Evolutionary conservation across 2,329 filamentous ascomycete species (phyloP).

Genomic region (Trichophyton mentagrophytes): DNA sequence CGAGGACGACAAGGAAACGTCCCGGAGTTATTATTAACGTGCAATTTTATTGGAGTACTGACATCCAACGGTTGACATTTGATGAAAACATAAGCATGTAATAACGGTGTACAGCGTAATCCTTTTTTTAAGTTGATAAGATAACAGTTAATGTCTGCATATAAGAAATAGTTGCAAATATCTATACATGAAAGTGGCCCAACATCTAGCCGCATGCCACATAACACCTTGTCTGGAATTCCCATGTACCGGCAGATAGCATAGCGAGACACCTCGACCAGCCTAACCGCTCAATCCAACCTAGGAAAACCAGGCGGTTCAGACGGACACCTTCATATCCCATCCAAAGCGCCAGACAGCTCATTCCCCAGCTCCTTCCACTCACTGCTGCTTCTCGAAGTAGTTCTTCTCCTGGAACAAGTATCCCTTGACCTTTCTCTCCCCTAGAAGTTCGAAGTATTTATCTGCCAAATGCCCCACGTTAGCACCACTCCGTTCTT

Average conservation of each 20-base stretch:
- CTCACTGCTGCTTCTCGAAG: slow-evolving; percentile 30
- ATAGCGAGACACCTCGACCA: too few relatives aligned
- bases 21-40: neutral
- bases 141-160: neutral
- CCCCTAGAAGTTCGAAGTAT: slow-evolving; percentile 51
- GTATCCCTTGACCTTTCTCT: slow-evolving; percentile 51
- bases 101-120: neutral
- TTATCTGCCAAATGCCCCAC: slow-evolving; percentile 38
- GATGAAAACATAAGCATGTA: too few relatives aligned
- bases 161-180: neutral
- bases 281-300: neutral
- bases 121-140: neutral
- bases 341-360: neutral
- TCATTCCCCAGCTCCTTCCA: neutral
- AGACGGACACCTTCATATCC: neutral
- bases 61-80: too few relatives aligned
- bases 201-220: neutral
- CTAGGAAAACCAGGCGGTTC: neutral
- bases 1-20: neutral
- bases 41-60: too few relatives aligned
- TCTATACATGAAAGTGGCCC: neutral
- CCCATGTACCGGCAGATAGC: neutral
- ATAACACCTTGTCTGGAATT: neutral
- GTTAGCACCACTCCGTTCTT: neutral
- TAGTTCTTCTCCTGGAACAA: slow-evolving; percentile 54